A percentile compares a stretch with the other conserved stretches of the same genome.
Conservation (phyloP, 2,329 filamentous ascomycete genomes). For the Scedosporium apiospermum region DNA sequence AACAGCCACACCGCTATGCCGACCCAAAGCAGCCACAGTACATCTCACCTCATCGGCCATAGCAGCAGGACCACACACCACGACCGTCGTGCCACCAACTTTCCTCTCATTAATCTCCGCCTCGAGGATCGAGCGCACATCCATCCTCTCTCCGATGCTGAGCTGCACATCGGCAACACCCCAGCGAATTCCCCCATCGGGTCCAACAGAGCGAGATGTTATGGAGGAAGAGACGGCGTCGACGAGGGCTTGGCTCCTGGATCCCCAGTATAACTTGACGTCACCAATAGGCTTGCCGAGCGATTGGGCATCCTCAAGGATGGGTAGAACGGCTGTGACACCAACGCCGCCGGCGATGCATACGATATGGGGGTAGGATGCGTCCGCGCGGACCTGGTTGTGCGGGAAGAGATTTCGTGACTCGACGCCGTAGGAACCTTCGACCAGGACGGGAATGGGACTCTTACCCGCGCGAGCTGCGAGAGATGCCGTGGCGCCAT, state of each 20-base stretch:
- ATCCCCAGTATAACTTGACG: slow-evolving; percentile 21
- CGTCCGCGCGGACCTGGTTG: background rate
- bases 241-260: slow-evolving; percentile 15
- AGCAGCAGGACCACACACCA: slow-evolving; percentile 18
- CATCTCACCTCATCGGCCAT: slow-evolving; percentile 21
- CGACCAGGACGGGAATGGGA: slow-evolving; percentile 17
- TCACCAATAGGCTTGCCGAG: slow-evolving; percentile 13
- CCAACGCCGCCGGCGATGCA: slow-evolving; percentile 22
- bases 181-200: slow-evolving; percentile 11
- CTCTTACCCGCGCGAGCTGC: slow-evolving; percentile 8
- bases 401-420: background rate
- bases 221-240: slow-evolving; percentile 11
- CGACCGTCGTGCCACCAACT: slow-evolving; percentile 16
- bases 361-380: slow-evolving; percentile 13
- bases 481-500: slow-evolving; percentile 16
- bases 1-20: slow-evolving; percentile 14
- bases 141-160: slow-evolving; percentile 18
- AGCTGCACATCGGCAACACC: slow-evolving; percentile 18
- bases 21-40: slow-evolving; percentile 14
- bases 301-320: slow-evolving; percentile 13
- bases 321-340: slow-evolving; percentile 18
- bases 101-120: slow-evolving; percentile 13
- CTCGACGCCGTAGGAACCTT: slow-evolving; percentile 17
- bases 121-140: slow-evolving; percentile 16
- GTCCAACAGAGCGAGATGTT: background rate